Evolutionary conservation across 176 grass and related monocot species (phyloP), one percentile per base, ranked within the genome.

Genomic region (Zizania latifolia): DNA sequence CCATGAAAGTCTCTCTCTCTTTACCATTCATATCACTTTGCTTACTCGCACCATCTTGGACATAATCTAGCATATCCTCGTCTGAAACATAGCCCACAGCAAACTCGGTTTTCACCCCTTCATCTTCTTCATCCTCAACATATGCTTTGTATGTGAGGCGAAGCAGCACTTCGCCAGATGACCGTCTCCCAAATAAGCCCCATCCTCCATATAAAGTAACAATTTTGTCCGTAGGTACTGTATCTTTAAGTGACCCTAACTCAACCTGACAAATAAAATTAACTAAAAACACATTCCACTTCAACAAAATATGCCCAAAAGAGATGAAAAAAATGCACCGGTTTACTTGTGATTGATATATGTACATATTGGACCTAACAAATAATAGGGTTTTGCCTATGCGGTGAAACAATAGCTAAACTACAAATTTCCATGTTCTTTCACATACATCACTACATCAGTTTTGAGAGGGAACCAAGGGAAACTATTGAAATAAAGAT

Each of bases 81-180:
- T 93, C 91, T n/a, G 87, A 90, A 23, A 74, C 71, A 44, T 90
- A 86, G 36, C 81, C 82, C 0, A 63, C 37, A 31, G 71, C 65
- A 16, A 62, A 70, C 44, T 67, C 78, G 1, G 8, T 84, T 72
- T 81, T 81, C 33, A 87, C 81, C 3, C 34, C 44, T 32, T 88
- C 89, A 64, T 99, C 95, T 83, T 99, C 95, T 39, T 94, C 95
- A 13, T 94, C 95, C 75, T 99, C 95, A 33, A 99, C 95, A 4
- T 99, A 99, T 0, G 91, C 91, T 72, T 99, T 99, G 70, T 94
- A 94, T 8, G 95, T 99, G 17, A 99, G 86, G 24, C 86, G 91
- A 28, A 99, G 72, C 36, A 99, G 83, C 10, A 99, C 76, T 83
- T 99, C 95, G 1, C 95, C 95, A 17, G 89, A 74, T 21, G 58